These are phyloP conservation scores for Candida michaelii DNA, from an alignment of 805 yeast genomes.

Conservation along the genomic window DNA sequence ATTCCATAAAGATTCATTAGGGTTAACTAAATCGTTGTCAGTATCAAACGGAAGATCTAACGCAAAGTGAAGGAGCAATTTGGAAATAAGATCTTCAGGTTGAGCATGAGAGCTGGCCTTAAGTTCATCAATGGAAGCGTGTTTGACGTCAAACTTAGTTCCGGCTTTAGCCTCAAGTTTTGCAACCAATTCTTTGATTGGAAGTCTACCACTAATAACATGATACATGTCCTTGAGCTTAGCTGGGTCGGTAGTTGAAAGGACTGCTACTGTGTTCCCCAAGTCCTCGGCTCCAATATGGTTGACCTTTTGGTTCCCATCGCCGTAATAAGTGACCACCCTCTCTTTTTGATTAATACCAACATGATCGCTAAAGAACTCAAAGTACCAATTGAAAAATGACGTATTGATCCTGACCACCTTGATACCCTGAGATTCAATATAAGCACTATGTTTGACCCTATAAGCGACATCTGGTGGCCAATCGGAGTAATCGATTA, in stretches of 20 bases:
- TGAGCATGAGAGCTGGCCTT: background rate
- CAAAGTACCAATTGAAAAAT: slow-evolving; percentile 32
- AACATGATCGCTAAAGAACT: slow-evolving; percentile 32
- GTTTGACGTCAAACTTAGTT: slow-evolving; percentile 1
- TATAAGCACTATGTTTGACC: slow-evolving; percentile 35
- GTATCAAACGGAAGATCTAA: background rate
- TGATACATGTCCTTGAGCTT: slow-evolving; percentile 44
- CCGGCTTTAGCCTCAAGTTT: background rate
- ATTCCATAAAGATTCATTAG: slow-evolving; percentile 12
- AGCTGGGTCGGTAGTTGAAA: slow-evolving; percentile 37
- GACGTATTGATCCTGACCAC: slow-evolving; percentile 44
- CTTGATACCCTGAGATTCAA: slow-evolving; percentile 38
- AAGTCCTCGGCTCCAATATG: slow-evolving; percentile 41
- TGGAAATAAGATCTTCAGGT: background rate
- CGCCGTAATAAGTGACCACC: slow-evolving; percentile 39
- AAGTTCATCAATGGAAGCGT: background rate
- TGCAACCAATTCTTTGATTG: slow-evolving; percentile 36
- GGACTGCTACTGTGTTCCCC: slow-evolving; percentile 41
- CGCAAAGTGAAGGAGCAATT: background rate
- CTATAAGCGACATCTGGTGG: slow-evolving; percentile 17
- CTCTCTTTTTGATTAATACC: slow-evolving; percentile 38
- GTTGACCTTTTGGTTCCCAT: slow-evolving; percentile 29
- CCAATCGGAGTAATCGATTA: slow-evolving; percentile 13
- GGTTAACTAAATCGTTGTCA: slow-evolving; percentile 8
- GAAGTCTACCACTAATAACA: slow-evolving; percentile 40